These are phyloP conservation scores for Harringtonia lauricola DNA, from an alignment of 2,329 filamentous ascomycete species.

Conservation along the genomic window DNA sequence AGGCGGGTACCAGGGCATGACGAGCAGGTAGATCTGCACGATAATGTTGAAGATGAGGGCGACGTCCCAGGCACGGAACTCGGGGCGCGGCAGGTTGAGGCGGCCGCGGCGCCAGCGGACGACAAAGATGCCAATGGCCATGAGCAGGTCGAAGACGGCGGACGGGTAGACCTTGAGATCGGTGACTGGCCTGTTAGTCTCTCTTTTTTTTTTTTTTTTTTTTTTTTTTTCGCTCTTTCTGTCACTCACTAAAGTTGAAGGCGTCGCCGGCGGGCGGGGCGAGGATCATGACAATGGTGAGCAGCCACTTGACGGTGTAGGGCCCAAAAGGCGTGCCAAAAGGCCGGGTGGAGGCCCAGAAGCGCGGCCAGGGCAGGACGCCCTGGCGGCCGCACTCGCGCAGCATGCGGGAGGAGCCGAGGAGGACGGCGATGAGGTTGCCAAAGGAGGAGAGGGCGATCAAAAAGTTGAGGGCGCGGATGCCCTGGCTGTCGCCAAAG, in stretches of 20 bases:
- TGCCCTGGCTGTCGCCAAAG: conserved; percentile 37
- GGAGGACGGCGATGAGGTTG: conserved; percentile 42
- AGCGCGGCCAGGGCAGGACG: conserved; percentile 42
- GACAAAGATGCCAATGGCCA: conserved; percentile 46
- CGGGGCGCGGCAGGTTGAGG: conserved; percentile 32
- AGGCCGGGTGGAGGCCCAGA: conserved; percentile 51
- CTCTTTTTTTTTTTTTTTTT: not conserved
- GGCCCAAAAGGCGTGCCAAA: conserved; percentile 53
- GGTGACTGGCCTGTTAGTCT: conserved; percentile 29
- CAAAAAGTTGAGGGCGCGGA: conserved; percentile 43
- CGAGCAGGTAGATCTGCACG: conserved; percentile 48
- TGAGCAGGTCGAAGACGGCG: conserved; percentile 43
- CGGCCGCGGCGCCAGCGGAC: conserved; percentile 43
- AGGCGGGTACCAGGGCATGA: conserved; percentile 67
- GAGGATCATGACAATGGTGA: conserved; percentile 49
- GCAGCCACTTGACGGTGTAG: conserved; percentile 42
- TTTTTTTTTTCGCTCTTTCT: too few species aligned
- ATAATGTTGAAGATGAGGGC: conserved; percentile 48
- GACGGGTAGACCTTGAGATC: conserved; percentile 47
- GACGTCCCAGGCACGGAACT: conserved; percentile 49
- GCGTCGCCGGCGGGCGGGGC: conserved; percentile 51
- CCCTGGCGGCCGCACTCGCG: conserved; percentile 53
- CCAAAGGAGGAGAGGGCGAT: conserved; percentile 47
- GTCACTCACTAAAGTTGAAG: conserved; percentile 47
- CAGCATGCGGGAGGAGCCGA: conserved; percentile 45